Base-by-base conservation (phyloP, 2,329 filamentous ascomycete genomes). In the Xylariaceae sp. region DNA sequence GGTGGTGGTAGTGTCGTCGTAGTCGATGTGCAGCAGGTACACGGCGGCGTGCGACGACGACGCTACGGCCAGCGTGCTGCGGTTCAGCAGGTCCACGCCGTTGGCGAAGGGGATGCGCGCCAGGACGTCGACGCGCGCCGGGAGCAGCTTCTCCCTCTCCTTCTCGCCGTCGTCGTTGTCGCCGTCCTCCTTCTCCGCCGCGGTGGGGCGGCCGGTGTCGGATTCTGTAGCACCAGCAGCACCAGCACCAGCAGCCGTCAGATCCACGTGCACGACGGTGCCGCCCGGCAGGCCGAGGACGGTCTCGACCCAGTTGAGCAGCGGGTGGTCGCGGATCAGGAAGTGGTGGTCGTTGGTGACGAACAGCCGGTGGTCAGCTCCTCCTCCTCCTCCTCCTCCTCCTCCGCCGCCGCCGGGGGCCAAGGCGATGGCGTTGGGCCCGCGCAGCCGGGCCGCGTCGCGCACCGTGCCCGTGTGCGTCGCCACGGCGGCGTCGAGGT, bases 331-430 rank as follows among this genome's bases (percentile, higher is more conserved):
- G 3, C 38, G 40, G 9, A 44, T 37, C 1, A 52, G 44, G 36
- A 65, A 57, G 40, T 51, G 33, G 38, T 65, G 59, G 37, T 61
- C 56, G 29, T 65, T 67, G 3, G 61, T 64, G 14, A 67, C 54
- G 32, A 59, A 60, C 14, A 67, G 44, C 36, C 65, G 60, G 3
- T 55, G 45, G 6, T 37, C 40, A 35, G 50, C 57, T n/a, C n/a
- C n/a, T n/a, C n/a, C n/a, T n/a, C n/a, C n/a, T n/a, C n/a, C n/a
- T n/a, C n/a, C n/a, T n/a, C n/a, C n/a, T n/a, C n/a, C n/a, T n/a
- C n/a, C n/a, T n/a, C n/a, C n/a, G n/a, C n/a, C n/a, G n/a, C n/a
- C n/a, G n/a, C n/a, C n/a, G n/a, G n/a, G n/a, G 19, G 60, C 37
- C 1, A 61, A 34, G 3, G 49, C 47, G 11, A 67, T 58, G 6